Percentiles rank a stretch among this genome's conserved stretches.
Conservation (phyloP, 2,329 filamentous ascomycete genomes). For the Pseudopithomyces maydicus region DNA sequence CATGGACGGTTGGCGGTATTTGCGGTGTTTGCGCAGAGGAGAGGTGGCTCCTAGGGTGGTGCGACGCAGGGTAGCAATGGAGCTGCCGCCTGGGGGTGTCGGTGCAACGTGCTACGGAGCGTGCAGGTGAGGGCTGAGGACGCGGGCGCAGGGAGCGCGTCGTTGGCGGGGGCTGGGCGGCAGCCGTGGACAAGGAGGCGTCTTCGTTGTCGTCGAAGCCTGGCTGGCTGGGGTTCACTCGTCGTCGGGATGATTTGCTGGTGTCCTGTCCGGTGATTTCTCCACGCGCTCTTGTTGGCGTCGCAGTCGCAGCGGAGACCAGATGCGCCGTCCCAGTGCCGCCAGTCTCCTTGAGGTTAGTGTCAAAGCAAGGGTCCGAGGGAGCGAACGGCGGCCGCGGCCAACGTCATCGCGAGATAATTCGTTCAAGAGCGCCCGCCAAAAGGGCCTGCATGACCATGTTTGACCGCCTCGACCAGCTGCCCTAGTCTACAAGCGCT, state of each 20-base stretch:
- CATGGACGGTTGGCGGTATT: slow-evolving; percentile 27
- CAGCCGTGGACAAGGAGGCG: neutral
- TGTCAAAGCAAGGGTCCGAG: neutral
- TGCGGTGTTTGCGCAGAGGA: slow-evolving; percentile 14
- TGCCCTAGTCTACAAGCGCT: neutral
- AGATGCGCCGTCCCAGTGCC: neutral
- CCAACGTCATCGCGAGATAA: slow-evolving; percentile 9
- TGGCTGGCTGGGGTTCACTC: neutral
- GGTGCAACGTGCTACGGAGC: slow-evolving; percentile 5
- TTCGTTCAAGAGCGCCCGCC: neutral
- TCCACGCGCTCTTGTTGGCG: slow-evolving; percentile 1
- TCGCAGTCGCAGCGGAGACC: neutral
- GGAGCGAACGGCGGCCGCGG: neutral
- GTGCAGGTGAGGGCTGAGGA: neutral
- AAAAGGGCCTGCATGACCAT: slow-evolving; percentile 5
- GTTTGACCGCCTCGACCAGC: neutral
- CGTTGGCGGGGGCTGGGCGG: neutral
- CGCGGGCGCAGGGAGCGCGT: neutral
- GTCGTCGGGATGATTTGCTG: neutral
- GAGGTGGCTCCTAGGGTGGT: slow-evolving; percentile 12
- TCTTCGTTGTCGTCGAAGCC: neutral
- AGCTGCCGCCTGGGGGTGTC: slow-evolving; percentile 3
- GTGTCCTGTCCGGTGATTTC: neutral
- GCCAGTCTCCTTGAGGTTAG: slow-evolving; percentile 2
- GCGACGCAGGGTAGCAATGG: slow-evolving; percentile 1